Base-by-base conservation (phyloP, 169 alveolate genomes). In the Plasmodium billcollinsi region DNA sequence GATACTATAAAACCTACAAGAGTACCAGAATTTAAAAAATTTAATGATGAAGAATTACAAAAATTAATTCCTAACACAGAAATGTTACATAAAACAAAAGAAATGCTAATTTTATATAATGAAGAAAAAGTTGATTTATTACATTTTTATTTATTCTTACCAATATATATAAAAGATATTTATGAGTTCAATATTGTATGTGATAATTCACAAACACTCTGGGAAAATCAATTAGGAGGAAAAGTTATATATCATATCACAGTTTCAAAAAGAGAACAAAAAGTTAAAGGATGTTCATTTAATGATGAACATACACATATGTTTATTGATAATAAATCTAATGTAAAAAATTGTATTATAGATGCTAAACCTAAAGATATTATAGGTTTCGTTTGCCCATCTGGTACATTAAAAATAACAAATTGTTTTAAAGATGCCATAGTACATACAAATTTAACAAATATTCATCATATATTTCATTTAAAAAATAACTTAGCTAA, bases 371-470 rank as follows among this genome's bases (percentile, higher is more conserved):
- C 91, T 33, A 71, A 71, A 15, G 91, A 83, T 70, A 18, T 83
- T 15, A 56, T 83, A 11, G 91, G 76, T 59, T 83, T 83, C 63
- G 66, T 21, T 0, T 83, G 91, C n/a, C 91, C 91, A n/a, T 52
- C 73, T 0, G 69, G 50, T 2, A 70, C 86, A 1, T 20, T 83
- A 2, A 83, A 83, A 63, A 15, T 83, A 56, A 83, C 91, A 8
- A 83, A 43, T 20, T 83, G 91, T 61, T 83, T 83, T 62, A 52
- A 24, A 56, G 73, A 83, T 21, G 91, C 86, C 0, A 50, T 83
- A 4, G 74, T 83, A 1, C 45, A 70, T 58, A 7, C 69, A 24
- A 54, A n/a, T 12, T 61, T 83, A 12, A 20, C 33, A 11, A 71
- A 83, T 29, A 21, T 83, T 1, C 3, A 18, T 12, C 39, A 9